Evolutionary conservation across 768 basidiomycete genomes (phyloP), one percentile per base, ranked within the genome.

Genomic region (Boletus reticuloceps): DNA sequence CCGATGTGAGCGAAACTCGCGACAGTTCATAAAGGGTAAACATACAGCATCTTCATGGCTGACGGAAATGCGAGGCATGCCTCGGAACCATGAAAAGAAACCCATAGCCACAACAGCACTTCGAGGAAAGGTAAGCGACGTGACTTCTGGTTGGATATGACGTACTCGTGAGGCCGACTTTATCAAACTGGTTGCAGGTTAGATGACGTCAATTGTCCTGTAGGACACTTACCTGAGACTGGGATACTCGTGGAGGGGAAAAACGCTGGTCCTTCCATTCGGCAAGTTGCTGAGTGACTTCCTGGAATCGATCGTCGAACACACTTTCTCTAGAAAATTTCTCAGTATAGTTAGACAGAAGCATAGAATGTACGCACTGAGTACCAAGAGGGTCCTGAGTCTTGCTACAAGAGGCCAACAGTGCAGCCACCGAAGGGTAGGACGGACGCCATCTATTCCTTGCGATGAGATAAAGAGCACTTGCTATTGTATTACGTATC

Each of bases 61-160:
- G 91, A 93, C 45, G 89, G 88, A 70, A 93, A 88, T 27, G 89
- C 78, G 41, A 89, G 75, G 31, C 82, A 81, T 25, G 91, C 89
- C 61, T 89, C 84, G 3, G 86, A 78, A 36, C 86, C 83, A 69
- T 92, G 84, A 25, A 88, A 83, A 38, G 85, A 84, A 31, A 83
- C 74, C 85, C 89, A 91, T 34, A 94, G 74, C 89, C 88, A 93
- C 64, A 86, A 80, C 31, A 93, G 69, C 55, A 89, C 89, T 91
- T 64, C 52, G n/a, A 54, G 29, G 40, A 29, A 59, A 50, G 52
- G 52, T 74, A 34, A 62, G 65, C 51, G 45, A 46, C 13, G 41
- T 25, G 19, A 39, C 22, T 51, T 13, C 13, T 39, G 13, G 32
- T 31, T 45, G 29, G 14, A 11, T 36, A 37, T 27, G 50, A 71